phyloP scores from a whole-genome alignment of 2,329 filamentous ascomycete species.

The Magnaporthales sp. region DNA sequence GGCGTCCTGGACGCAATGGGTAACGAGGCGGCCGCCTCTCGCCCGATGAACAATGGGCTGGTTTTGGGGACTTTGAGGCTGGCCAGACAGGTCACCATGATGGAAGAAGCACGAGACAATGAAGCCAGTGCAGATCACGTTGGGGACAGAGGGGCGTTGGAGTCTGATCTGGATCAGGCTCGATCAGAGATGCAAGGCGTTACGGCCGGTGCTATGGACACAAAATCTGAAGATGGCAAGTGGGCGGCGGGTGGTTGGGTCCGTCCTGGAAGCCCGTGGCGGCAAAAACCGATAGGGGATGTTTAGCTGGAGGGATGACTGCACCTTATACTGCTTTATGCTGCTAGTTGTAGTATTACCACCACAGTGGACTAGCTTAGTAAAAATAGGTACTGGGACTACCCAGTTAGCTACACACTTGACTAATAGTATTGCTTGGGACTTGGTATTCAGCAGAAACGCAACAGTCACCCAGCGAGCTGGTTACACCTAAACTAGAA shows the following conservation, averaged over 20 bases:
- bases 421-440: too few species aligned
- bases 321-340: background rate
- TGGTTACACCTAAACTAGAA: too few species aligned
- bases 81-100: slow-evolving; percentile 11
- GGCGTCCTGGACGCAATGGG: slow-evolving; percentile 19
- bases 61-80: slow-evolving; percentile 19
- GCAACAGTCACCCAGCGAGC: too few species aligned
- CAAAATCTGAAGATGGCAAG: slow-evolving; percentile 4
- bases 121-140: slow-evolving; percentile 9
- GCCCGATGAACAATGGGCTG: slow-evolving; percentile 14
- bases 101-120: slow-evolving; percentile 6
- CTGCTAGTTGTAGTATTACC: background rate
- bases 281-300: slow-evolving; percentile 48
- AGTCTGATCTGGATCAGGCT: slow-evolving; percentile 16
- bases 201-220: background rate
- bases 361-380: background rate
- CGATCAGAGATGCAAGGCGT: slow-evolving; percentile 8
- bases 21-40: slow-evolving; percentile 12
- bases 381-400: background rate
- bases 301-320: slow-evolving; percentile 25
- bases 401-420: background rate
- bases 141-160: slow-evolving; percentile 15
- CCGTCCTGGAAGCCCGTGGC: slow-evolving; percentile 43
- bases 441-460: too few species aligned
- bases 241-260: slow-evolving; percentile 30